Conservation (phyloP, 2,329 filamentous ascomycete genomes). For the Botrytis squamosa region DNA sequence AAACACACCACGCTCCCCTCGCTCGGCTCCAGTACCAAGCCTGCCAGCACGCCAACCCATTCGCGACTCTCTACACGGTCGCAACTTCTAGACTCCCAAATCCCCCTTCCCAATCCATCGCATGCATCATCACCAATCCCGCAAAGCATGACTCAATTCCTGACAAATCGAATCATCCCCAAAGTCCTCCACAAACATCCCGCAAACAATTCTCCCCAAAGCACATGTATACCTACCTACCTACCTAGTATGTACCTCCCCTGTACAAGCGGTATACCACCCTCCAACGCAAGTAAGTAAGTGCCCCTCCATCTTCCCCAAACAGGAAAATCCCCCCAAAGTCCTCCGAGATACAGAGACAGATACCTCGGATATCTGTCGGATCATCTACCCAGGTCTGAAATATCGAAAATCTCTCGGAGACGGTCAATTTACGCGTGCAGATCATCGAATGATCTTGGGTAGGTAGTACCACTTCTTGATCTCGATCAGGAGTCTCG, state of each 20-base stretch:
- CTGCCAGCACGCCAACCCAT: neutral
- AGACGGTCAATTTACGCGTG: neutral
- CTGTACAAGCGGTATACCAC: neutral
- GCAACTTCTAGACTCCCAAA: neutral
- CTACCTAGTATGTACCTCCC: neutral
- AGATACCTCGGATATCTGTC: neutral
- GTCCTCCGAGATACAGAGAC: neutral
- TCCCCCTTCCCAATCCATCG: neutral
- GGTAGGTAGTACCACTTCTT: neutral
- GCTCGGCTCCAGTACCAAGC: slow-evolving; percentile 5
- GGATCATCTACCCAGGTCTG: neutral
- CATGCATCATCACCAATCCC: neutral
- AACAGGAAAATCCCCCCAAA: neutral
- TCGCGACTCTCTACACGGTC: neutral
- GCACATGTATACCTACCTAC: neutral
- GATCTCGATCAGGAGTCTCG: neutral
- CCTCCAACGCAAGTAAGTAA: neutral
- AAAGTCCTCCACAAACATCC: neutral
- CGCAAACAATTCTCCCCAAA: neutral
- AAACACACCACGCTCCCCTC: neutral
- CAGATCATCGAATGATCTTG: neutral
- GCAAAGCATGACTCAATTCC: neutral
- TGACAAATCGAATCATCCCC: neutral
- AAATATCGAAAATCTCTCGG: neutral
- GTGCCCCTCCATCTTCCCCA: neutral